These are phyloP conservation scores for Grifola frondosa DNA, from an alignment of 1,284 basidiomycete genomes.

Conservation along the genomic window DNA sequence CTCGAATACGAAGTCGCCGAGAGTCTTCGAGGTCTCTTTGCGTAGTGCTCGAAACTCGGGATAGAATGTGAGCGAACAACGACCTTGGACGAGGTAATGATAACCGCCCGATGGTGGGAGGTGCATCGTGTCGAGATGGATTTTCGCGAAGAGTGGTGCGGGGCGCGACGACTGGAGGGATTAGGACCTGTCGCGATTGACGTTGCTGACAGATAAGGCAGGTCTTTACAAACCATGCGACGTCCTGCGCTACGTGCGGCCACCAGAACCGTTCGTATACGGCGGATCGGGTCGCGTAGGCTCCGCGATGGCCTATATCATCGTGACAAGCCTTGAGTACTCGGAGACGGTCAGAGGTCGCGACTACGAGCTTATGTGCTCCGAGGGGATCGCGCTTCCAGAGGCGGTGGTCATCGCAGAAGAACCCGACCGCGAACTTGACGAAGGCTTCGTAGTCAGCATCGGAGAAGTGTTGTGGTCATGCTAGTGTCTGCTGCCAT, in stretches of 20 bases:
- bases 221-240: conserved; percentile 34
- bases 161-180: conserved; percentile 35
- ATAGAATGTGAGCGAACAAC: conserved; percentile 21
- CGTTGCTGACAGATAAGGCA: conserved; percentile 39
- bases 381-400: conserved; percentile 8
- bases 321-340: conserved; percentile 23
- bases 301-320: conserved; percentile 26
- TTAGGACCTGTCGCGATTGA: conserved; percentile 25
- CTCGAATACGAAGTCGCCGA: conserved; percentile 29
- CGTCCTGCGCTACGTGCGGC: conserved; percentile 27
- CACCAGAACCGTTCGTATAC: conserved; percentile 29
- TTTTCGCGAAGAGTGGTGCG: conserved; percentile 30
- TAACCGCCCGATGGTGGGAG: conserved; percentile 22
- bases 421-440: conserved; percentile 10
- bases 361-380: conserved; percentile 12
- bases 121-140: conserved; percentile 35
- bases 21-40: not conserved
- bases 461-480: conserved; percentile 7
- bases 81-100: conserved; percentile 26
- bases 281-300: conserved; percentile 13
- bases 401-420: conserved; percentile 7
- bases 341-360: conserved; percentile 1
- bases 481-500: conserved; percentile 17
- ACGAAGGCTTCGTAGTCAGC: not conserved
- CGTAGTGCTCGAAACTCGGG: conserved; percentile 23